A percentile compares a stretch with the other conserved stretches of the same genome.
Evolutionary conservation across 2,329 filamentous ascomycete genomes (phyloP).

Genomic region (Capronia epimyces): DNA sequence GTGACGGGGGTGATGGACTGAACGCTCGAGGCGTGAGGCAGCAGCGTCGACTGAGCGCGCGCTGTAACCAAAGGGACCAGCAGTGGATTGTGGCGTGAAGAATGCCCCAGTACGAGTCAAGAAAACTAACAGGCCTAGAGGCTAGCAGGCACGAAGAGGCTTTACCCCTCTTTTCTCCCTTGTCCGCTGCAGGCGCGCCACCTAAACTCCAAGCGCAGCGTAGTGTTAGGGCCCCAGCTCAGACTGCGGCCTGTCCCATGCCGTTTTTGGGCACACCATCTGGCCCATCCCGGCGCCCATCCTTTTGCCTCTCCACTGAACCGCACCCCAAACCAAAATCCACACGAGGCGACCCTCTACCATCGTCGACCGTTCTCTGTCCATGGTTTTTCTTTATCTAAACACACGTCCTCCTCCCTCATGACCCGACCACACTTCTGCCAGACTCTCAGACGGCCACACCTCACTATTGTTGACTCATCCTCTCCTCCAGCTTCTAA

Average conservation of each 20-base stretch:
- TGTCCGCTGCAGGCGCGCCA: background rate
- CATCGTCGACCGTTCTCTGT: background rate
- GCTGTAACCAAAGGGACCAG: background rate
- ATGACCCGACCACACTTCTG: background rate
- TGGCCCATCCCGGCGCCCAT: conserved; percentile 1
- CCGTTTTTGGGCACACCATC: background rate
- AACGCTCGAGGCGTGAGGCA: background rate
- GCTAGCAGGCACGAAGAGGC: background rate
- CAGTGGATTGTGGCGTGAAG: background rate
- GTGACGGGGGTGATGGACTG: background rate
- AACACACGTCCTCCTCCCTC: background rate
- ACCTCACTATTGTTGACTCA: background rate
- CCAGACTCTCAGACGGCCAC: background rate
- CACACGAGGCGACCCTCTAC: background rate
- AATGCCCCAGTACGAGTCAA: background rate
- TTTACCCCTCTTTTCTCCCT: background rate
- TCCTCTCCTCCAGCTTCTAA: too few species aligned
- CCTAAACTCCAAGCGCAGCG: background rate
- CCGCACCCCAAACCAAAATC: background rate
- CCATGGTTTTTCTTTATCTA: background rate
- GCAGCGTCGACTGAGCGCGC: background rate
- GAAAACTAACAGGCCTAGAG: too few species aligned
- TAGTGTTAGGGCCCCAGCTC: background rate
- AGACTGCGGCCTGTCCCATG: background rate
- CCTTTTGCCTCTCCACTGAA: conserved; percentile 3